Conservation (phyloP, 2,329 filamentous ascomycete species). For the Cladosporium oxysporum region DNA sequence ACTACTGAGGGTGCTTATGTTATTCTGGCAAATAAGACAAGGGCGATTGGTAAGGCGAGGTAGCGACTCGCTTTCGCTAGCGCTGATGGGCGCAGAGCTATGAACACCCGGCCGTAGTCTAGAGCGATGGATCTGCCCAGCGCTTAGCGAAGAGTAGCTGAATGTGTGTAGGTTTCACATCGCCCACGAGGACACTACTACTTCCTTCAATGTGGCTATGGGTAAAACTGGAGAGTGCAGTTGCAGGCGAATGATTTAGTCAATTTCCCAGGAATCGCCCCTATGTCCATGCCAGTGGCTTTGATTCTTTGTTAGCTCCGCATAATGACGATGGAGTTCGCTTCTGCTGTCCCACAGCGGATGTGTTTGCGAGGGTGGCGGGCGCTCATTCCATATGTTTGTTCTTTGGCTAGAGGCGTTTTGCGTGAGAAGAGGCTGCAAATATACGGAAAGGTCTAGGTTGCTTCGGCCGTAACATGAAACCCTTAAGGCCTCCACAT, state of each 20-base stretch:
- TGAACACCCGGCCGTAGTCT: neutral
- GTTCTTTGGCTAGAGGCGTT: too few species aligned
- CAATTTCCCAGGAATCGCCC: neutral
- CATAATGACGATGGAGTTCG: neutral
- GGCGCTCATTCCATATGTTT: neutral
- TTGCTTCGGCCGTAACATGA: neutral
- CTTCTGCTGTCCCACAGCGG: neutral
- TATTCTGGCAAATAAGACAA: neutral
- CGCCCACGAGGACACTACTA: neutral
- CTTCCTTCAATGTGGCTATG: neutral
- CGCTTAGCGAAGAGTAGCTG: neutral
- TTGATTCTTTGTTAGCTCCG: neutral
- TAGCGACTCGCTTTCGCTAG: neutral
- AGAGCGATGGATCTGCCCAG: neutral
- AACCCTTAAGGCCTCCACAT: neutral
- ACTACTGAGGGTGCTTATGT: neutral
- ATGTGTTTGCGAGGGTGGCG: neutral
- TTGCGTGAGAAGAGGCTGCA: too few species aligned
- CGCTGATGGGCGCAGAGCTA: neutral
- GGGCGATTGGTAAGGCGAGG: neutral
- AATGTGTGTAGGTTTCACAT: neutral
- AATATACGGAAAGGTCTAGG: neutral
- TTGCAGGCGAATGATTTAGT: neutral
- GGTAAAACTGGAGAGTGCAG: neutral
- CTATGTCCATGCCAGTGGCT: neutral